Base-by-base conservation (phyloP, 352 stramenopile species). In the Phytophthora pseudosyringae region DNA sequence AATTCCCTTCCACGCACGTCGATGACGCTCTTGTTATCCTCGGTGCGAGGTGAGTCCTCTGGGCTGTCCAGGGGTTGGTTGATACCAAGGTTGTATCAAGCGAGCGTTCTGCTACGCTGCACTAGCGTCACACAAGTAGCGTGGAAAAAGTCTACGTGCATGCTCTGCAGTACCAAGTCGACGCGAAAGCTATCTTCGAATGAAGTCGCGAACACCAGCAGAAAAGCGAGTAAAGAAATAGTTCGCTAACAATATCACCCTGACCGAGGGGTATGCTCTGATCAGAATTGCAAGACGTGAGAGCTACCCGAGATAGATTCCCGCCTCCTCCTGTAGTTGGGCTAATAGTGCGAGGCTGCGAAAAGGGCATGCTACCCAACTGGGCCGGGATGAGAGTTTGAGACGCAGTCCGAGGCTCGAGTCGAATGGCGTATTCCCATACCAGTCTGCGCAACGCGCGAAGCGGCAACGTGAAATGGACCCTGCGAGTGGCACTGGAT, bases 391-490 rank as follows among this genome's bases (percentile, higher is more conserved):
- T 28, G 32, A 54, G 31, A 35, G 25, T 45, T 45, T 45, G 21
- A 11, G 8, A 28, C 48, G 32, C 29, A 29, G 26, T 52, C 28
- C 9, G 5, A 21, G 44, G 16, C 32, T 9, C 32, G 12, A 49
- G 18, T 35, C 5, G 3, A 16, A 59, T 59, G 47, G 21, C 47
- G 31, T 52, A 26, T 21, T 16, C 58, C 21, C 57, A 57, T 31
- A 40, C 47, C 11, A 33, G 47, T 13, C 47, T 66, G 38, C 48
- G 58, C 47, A 59, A 67, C 18, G 25, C 41, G 7, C 45, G 59
- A 12, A 50, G 32, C 40, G 40, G 49, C 21, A 67, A 54, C 25
- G 33, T 67, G 11, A 60, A 67, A 31, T 67, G 59, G 31, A 67
- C 41, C 4, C n/a, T 67, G 12, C 47, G 49, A 18, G 57, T 59